phyloP scores from a whole-genome alignment of 805 yeast species.

The Scheffersomyces spartinae region DNA sequence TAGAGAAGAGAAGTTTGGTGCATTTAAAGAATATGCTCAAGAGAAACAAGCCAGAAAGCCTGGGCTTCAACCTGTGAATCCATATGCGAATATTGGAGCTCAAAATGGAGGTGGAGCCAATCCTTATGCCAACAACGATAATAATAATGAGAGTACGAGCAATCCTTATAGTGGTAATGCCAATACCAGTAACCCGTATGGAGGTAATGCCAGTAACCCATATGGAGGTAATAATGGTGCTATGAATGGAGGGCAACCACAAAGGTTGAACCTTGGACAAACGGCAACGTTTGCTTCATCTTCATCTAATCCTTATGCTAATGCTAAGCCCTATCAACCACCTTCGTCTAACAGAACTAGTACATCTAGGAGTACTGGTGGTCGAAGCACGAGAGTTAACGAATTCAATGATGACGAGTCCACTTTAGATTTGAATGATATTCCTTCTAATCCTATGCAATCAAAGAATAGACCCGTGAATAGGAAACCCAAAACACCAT shows the following conservation, averaged over 20 bases:
- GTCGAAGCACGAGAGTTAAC: conserved; percentile 8
- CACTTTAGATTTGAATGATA: conserved; percentile 21
- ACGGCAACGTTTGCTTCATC: too few species aligned
- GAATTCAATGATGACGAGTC: conserved; percentile 6
- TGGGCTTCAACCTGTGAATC: conserved; percentile 29
- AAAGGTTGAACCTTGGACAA: too few species aligned
- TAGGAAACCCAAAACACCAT: background rate
- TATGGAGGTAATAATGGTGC: conserved; percentile 4
- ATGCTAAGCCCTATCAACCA: conserved; percentile 7
- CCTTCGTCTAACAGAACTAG: background rate
- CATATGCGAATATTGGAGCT: conserved; percentile 22
- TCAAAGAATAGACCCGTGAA: conserved; percentile 1
- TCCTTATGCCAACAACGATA: conserved; percentile 6
- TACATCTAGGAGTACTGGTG: background rate
- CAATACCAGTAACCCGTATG: conserved; percentile 5
- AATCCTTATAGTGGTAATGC: conserved; percentile 2
- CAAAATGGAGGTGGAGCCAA: conserved; percentile 3
- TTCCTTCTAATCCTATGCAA: conserved; percentile 20
- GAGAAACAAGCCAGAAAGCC: conserved; percentile 23
- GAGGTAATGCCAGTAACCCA: conserved; percentile 3
- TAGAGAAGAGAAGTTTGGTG: conserved; percentile 39
- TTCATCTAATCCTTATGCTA: background rate
- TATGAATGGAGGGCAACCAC: too few species aligned
- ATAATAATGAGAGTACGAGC: conserved; percentile 1
- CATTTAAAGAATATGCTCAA: conserved; percentile 37